phyloP scores from a whole-genome alignment of 176 grass and related monocot species.

The Ampelocalamus luodianensis region DNA sequence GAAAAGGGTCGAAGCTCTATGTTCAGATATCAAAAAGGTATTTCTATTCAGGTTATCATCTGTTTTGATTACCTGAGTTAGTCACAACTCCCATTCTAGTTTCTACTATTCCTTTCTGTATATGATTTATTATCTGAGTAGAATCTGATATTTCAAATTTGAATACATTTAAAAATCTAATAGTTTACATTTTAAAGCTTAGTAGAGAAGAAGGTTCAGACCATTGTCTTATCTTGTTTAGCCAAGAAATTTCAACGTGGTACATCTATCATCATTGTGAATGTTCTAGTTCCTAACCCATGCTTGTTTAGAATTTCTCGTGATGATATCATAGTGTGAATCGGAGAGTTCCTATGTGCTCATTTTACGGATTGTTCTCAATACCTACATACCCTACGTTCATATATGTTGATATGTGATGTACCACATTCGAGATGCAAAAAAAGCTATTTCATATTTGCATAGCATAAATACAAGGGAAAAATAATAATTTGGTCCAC shows the following conservation, averaged over 20 bases:
- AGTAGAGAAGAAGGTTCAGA: not conserved
- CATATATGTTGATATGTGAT: not conserved
- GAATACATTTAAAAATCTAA: not conserved
- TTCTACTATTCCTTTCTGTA: constrained; percentile 7
- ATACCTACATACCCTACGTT: not conserved
- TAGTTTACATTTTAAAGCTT: not conserved
- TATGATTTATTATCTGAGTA: constrained; percentile 18
- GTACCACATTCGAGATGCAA: not conserved
- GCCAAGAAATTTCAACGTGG: too few species aligned
- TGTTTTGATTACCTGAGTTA: constrained; percentile 2
- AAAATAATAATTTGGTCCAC: too few species aligned
- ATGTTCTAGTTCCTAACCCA: not conserved
- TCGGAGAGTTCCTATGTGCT: not conserved
- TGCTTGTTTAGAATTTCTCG: not conserved
- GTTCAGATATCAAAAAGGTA: constrained; percentile 51
- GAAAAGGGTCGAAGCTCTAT: constrained; percentile 47
- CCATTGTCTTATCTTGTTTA: not conserved
- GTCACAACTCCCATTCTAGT: not conserved
- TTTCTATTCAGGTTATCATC: not conserved
- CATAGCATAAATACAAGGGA: not conserved
- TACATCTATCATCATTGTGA: constrained; percentile 5
- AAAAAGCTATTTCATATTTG: not conserved
- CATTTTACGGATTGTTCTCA: not conserved
- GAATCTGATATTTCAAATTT: not conserved
- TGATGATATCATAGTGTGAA: not conserved